Evolutionary conservation across 768 basidiomycete species (phyloP).

Genomic region (Boletus bicolor): DNA sequence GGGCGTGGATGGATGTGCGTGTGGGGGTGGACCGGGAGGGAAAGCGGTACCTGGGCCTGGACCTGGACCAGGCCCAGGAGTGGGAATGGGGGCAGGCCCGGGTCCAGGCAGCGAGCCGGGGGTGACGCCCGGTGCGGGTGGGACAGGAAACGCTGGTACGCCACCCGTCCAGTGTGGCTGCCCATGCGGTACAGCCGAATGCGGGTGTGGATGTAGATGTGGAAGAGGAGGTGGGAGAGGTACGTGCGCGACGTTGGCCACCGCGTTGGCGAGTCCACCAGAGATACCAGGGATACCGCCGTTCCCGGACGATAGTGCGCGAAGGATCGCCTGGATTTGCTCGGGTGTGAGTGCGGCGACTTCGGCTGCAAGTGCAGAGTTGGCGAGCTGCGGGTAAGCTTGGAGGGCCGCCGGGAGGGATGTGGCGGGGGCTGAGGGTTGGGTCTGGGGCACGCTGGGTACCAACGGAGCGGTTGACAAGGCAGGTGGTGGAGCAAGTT

Average conservation of each 20-base stretch:
- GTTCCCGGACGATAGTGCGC: slow-evolving; percentile 47
- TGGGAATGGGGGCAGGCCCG: background rate
- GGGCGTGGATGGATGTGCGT: background rate
- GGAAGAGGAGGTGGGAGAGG: slow-evolving; percentile 5
- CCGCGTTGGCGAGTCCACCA: slow-evolving; percentile 27
- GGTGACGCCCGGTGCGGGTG: slow-evolving; percentile 10
- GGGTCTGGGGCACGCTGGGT: slow-evolving; percentile 12
- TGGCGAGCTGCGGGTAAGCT: slow-evolving; percentile 37
- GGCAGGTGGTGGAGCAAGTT: slow-evolving; percentile 49
- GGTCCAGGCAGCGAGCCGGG: slow-evolving; percentile 8
- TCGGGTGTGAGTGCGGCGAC: slow-evolving; percentile 73
- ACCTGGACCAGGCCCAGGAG: background rate
- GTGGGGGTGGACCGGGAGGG: slow-evolving; percentile 6
- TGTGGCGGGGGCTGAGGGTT: slow-evolving; percentile 16
- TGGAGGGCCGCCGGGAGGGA: slow-evolving; percentile 25
- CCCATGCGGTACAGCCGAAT: slow-evolving; percentile 16
- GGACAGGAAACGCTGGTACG: slow-evolving; percentile 26
- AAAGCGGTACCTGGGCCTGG: background rate
- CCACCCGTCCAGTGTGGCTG: slow-evolving; percentile 22
- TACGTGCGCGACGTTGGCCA: slow-evolving; percentile 21
- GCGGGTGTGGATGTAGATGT: slow-evolving; percentile 1
- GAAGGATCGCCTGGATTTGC: slow-evolving; percentile 67
- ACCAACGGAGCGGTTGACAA: slow-evolving; percentile 14
- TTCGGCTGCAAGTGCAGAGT: slow-evolving; percentile 61
- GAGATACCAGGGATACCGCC: slow-evolving; percentile 32